A percentile compares a stretch with the other conserved stretches of the same genome.
These are phyloP conservation scores for Margaritispora aquatica DNA, from an alignment of 495 filamentous ascomycete species.

Conservation along the genomic window DNA sequence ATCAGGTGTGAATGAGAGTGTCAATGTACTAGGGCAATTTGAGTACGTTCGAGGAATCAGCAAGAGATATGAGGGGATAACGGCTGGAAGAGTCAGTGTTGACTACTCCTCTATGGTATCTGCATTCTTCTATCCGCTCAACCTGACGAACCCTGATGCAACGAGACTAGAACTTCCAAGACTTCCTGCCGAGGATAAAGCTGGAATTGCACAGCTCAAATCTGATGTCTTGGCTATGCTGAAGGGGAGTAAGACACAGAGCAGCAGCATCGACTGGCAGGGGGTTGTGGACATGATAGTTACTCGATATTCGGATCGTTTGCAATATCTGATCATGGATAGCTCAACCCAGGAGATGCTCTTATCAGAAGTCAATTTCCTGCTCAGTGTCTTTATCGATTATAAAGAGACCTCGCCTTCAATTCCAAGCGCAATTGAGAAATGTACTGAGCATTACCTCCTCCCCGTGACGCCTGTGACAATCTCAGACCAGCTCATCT, in stretches of 20 bases:
- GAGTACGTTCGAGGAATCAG: slow-evolving; percentile 38
- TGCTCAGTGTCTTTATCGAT: slow-evolving; percentile 46
- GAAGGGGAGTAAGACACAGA: background rate
- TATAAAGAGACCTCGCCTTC: slow-evolving; percentile 30
- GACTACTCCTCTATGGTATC: slow-evolving; percentile 59
- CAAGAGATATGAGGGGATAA: slow-evolving; percentile 54
- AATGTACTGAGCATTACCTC: slow-evolving; percentile 46
- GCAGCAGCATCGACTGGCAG: slow-evolving; percentile 49
- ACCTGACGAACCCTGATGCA: slow-evolving; percentile 44
- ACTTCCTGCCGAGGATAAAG: slow-evolving; percentile 24
- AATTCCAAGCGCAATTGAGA: slow-evolving; percentile 29
- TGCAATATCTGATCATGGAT: slow-evolving; percentile 40
- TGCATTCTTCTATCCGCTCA: slow-evolving; percentile 46
- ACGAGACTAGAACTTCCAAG: slow-evolving; percentile 37
- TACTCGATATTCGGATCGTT: slow-evolving; percentile 45
- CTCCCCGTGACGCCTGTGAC: slow-evolving; percentile 3
- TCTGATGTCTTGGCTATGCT: slow-evolving; percentile 37
- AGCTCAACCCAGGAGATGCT: slow-evolving; percentile 25
- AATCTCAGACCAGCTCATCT: slow-evolving; percentile 29
- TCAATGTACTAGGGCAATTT: slow-evolving; percentile 11
- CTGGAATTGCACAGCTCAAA: slow-evolving; percentile 35
- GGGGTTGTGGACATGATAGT: slow-evolving; percentile 55
- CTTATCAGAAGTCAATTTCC: slow-evolving; percentile 37
- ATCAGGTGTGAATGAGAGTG: background rate
- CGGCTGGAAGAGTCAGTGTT: slow-evolving; percentile 42